phyloP scores from a whole-genome alignment of 2,329 filamentous ascomycete species.

The Epichloe typhina region DNA sequence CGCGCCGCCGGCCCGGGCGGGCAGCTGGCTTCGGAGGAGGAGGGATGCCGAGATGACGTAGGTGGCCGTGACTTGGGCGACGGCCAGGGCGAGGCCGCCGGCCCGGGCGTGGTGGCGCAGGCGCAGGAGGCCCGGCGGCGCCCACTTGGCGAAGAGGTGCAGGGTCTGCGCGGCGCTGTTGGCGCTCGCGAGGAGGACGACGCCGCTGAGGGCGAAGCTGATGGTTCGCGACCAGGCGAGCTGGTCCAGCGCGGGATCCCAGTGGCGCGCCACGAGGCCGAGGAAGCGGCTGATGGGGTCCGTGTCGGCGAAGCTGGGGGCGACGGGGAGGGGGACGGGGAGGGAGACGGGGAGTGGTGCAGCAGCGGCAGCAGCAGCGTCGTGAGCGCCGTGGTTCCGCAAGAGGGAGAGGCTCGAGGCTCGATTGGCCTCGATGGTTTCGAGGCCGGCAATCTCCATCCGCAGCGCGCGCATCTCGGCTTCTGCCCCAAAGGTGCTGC shows the following conservation, averaged over 20 bases:
- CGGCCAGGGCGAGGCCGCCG: slow-evolving; percentile 64
- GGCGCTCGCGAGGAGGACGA: slow-evolving; percentile 71
- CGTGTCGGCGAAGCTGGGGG: slow-evolving; percentile 49
- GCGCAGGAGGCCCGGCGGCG: slow-evolving; percentile 57
- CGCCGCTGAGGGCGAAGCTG: slow-evolving; percentile 68
- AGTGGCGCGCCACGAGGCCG: slow-evolving; percentile 67
- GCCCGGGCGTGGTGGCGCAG: slow-evolving; percentile 66
- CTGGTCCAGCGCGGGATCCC: slow-evolving; percentile 72
- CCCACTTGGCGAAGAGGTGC: slow-evolving; percentile 63
- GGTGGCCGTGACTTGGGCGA: slow-evolving; percentile 69
- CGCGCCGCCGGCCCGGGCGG: slow-evolving; percentile 60
- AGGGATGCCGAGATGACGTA: slow-evolving; percentile 75
- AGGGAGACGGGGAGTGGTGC: too few relatives aligned
- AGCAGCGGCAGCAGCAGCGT: too few relatives aligned
- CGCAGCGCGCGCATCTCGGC: slow-evolving; percentile 49
- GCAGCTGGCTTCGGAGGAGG: slow-evolving; percentile 65
- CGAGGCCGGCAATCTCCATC: slow-evolving; percentile 66
- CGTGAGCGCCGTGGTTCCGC: slow-evolving; percentile 47
- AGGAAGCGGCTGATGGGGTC: slow-evolving; percentile 79
- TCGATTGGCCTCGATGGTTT: slow-evolving; percentile 65
- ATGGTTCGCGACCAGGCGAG: slow-evolving; percentile 75
- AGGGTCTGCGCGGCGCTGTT: slow-evolving; percentile 78
- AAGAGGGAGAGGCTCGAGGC: slow-evolving; percentile 51
- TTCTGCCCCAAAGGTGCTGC: slow-evolving; percentile 42
- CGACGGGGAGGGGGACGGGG: too few relatives aligned